phyloP scores from a whole-genome alignment of 495 filamentous ascomycete species.

The Usnea hakonensis region DNA sequence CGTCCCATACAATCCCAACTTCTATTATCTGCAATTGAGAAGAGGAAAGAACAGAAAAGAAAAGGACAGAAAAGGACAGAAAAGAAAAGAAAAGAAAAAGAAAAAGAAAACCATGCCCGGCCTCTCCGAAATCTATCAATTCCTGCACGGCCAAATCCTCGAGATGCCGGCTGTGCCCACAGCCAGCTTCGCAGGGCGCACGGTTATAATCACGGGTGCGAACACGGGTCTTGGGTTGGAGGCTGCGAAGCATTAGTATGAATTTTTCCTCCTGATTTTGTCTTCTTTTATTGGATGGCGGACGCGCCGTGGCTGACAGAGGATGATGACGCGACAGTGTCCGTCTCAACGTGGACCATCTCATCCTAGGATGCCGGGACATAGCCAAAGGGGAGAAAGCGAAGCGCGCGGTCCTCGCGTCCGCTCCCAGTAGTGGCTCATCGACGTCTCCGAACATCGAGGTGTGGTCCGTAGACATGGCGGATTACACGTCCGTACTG shows the following conservation, averaged over 20 bases:
- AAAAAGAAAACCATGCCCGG: too few relatives aligned
- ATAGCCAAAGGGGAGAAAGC: constrained; percentile 34
- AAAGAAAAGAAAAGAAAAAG: too few relatives aligned
- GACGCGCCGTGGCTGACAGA: constrained; percentile 29
- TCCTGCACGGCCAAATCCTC: constrained; percentile 43
- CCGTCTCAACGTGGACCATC: constrained; percentile 27
- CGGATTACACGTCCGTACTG: constrained; percentile 36
- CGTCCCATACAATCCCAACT: too few relatives aligned
- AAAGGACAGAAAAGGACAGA: too few relatives aligned
- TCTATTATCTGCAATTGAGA: too few relatives aligned
- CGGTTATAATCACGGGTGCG: constrained; percentile 23
- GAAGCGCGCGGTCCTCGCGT: constrained; percentile 24
- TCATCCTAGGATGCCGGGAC: constrained; percentile 40
- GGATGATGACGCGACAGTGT: constrained; percentile 38
- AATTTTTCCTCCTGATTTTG: constrained; percentile 19
- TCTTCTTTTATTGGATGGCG: too few relatives aligned
- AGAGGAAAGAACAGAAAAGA: too few relatives aligned
- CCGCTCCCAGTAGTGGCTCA: constrained; percentile 26
- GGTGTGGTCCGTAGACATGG: constrained; percentile 47
- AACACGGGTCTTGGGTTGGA: constrained; percentile 26
- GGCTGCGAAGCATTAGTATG: constrained; percentile 14
- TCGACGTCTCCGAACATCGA: constrained; percentile 29
- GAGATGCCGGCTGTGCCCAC: constrained; percentile 24
- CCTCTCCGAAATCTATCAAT: constrained; percentile 12
- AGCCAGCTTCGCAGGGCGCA: constrained; percentile 18